Evolutionary conservation across 2,329 filamentous ascomycete genomes (phyloP).

Genomic region (Xylaria sp.): DNA sequence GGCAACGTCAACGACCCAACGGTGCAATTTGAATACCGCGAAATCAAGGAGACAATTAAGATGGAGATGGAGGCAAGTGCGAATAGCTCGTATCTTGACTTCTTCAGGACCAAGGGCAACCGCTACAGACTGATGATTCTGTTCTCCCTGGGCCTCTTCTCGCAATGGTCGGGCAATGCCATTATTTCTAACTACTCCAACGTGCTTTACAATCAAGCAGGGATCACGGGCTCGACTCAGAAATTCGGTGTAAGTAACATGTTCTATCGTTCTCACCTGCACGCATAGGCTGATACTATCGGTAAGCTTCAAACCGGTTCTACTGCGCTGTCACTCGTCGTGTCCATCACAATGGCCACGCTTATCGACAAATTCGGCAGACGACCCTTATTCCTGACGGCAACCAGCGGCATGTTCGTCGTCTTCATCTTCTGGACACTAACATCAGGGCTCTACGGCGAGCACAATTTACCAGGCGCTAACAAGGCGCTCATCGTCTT

Average conservation of each 20-base stretch:
- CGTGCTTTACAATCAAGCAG: conserved; percentile 59
- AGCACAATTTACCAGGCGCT: conserved; percentile 43
- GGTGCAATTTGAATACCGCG: conserved; percentile 64
- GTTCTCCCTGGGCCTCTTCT: conserved; percentile 62
- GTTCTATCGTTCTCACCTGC: neutral
- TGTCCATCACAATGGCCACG: conserved; percentile 57
- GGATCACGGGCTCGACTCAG: conserved; percentile 52
- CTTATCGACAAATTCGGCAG: conserved; percentile 61
- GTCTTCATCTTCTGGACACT: conserved; percentile 60
- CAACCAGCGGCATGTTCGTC: conserved; percentile 51
- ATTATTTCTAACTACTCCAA: conserved; percentile 65
- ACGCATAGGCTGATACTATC: conserved; percentile 37
- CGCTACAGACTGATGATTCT: conserved; percentile 59
- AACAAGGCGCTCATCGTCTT: conserved; percentile 53
- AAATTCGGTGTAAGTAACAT: conserved; percentile 51
- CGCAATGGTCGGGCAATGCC: conserved; percentile 65
- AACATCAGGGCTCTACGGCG: conserved; percentile 52
- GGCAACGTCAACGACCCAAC: conserved; percentile 56
- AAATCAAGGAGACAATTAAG: conserved; percentile 64
- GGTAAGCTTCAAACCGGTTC: conserved; percentile 54
- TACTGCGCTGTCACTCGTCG: conserved; percentile 57
- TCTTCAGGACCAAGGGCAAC: conserved; percentile 62
- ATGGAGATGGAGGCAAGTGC: conserved; percentile 55
- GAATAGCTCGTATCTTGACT: conserved; percentile 58
- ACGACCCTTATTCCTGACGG: conserved; percentile 59